These are phyloP conservation scores for Ascomycota sp. DNA, from an alignment of 2,329 filamentous ascomycete species.

Conservation along the genomic window DNA sequence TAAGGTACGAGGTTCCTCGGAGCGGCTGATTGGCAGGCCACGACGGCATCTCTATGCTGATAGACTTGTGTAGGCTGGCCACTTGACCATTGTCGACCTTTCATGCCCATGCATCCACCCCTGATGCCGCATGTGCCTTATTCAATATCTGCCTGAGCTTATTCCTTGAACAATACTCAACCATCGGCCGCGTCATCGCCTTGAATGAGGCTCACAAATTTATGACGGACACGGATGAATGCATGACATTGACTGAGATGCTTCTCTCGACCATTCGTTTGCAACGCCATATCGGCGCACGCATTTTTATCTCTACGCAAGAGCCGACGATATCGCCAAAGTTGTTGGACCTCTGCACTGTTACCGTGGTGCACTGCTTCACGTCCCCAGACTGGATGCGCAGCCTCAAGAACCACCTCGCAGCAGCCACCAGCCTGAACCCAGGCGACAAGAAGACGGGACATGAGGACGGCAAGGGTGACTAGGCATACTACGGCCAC, in stretches of 20 bases:
- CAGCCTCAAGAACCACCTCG: constrained; percentile 23
- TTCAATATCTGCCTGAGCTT: constrained; percentile 53
- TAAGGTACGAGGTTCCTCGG: too few species aligned
- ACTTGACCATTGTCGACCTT: constrained; percentile 37
- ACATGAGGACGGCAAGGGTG: background rate
- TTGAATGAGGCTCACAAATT: constrained; percentile 68
- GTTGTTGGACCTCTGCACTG: constrained; percentile 49
- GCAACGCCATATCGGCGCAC: constrained; percentile 47
- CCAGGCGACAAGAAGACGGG: background rate
- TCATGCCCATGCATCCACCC: constrained; percentile 50
- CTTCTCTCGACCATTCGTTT: constrained; percentile 44
- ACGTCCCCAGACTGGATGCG: constrained; percentile 42
- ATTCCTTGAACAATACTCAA: constrained; percentile 32
- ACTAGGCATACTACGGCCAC: too few species aligned
- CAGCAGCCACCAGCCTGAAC: constrained; percentile 7
- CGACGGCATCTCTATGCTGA: too few species aligned
- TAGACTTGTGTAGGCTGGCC: too few species aligned
- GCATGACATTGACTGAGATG: constrained; percentile 35
- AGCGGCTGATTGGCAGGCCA: too few species aligned
- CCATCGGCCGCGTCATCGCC: constrained; percentile 39
- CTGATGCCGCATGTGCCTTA: constrained; percentile 45
- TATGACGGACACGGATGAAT: constrained; percentile 34
- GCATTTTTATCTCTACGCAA: constrained; percentile 56
- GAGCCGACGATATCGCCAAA: constrained; percentile 51
- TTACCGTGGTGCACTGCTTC: constrained; percentile 57